Evolutionary conservation across 495 filamentous ascomycete species (phyloP), one percentile per base, ranked within the genome.

Genomic region (Ramalina intermedia): DNA sequence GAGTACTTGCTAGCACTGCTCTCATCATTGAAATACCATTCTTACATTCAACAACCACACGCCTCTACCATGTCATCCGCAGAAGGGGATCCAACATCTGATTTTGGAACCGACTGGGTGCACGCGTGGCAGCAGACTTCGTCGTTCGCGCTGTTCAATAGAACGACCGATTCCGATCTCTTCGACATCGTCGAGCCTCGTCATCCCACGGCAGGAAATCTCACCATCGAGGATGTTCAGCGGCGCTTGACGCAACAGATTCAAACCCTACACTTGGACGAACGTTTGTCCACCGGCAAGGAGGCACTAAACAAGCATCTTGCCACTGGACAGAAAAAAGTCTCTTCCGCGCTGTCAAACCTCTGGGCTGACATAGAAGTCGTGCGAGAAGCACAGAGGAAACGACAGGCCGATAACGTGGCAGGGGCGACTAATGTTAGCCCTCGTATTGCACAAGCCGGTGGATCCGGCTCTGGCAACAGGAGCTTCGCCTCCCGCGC

Each of bases 211-310:
- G 88, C 90, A 11, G 93, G 91, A n/a, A 89, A 88, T 1, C 70
- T 98, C 37, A 85, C 84, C 1, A 88, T 98, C 54, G 91, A 98
- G 37, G 91, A 98, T 61, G 81, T 98, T 36, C 90, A 96, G 58
- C 75, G 90, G 33, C 77, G 91, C 26, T 72, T 98, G 23, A 79
- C 87, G 16, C 86, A 93, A 64, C 89, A 87, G 60, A 87, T 88
- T 1, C 73, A 86, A 50, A 88, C 94, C 45, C 72, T 94, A 38
- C 88, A 94, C 63, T 72, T 93, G 0, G 88, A 96, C 58, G 88
- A 94, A 55, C 72, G 81, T 3, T 78, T 94, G 41, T 80, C 83
- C 8, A 77, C 79, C 48, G 80, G 85, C 41, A 76, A 76, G 37
- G 88, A 96, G 56, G 80, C 78, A 1, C 67, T 96, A 9, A 82